Evolutionary conservation across 352 stramenopile genomes (phyloP).

Genomic region (Stramenopiles sp.): DNA sequence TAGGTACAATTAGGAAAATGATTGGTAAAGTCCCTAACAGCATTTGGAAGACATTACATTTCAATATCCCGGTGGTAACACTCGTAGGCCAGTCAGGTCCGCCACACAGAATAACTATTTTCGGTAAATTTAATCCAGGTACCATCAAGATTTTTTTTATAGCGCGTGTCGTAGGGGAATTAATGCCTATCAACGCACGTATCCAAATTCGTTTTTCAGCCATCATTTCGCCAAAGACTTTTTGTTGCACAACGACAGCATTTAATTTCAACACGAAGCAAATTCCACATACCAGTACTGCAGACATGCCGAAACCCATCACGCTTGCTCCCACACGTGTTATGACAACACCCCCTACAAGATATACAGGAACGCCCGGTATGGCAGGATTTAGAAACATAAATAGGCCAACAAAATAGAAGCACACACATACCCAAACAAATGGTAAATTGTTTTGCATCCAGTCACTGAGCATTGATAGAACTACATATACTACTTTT

Average conservation of each 20-base stretch:
- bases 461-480: slow-evolving; percentile 24
- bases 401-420: slow-evolving; percentile 30
- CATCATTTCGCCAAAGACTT: slow-evolving; percentile 33
- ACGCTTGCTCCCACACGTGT: slow-evolving; percentile 21
- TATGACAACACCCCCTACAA: slow-evolving; percentile 35
- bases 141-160: slow-evolving; percentile 31
- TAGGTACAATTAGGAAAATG: slow-evolving; percentile 35
- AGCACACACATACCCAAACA: slow-evolving; percentile 27
- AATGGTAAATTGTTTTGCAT: slow-evolving; percentile 22
- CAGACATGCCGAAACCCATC: slow-evolving; percentile 24
- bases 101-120: slow-evolving; percentile 37
- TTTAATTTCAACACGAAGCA: slow-evolving; percentile 32
- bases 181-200: slow-evolving; percentile 33
- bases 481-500: slow-evolving; percentile 32
- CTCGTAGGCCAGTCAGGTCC: slow-evolving; percentile 36
- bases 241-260: slow-evolving; percentile 35
- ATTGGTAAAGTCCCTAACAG: slow-evolving; percentile 36
- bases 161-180: slow-evolving; percentile 30
- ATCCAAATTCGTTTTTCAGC: slow-evolving; percentile 25
- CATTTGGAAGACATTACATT: slow-evolving; percentile 30
- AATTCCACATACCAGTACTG: slow-evolving; percentile 13
- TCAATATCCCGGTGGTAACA: slow-evolving; percentile 35
- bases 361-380: slow-evolving; percentile 37
- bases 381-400: slow-evolving; percentile 40
- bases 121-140: slow-evolving; percentile 29